These are phyloP conservation scores for Penicillium expansum DNA, from an alignment of 2,329 filamentous ascomycete species.

Conservation along the genomic window DNA sequence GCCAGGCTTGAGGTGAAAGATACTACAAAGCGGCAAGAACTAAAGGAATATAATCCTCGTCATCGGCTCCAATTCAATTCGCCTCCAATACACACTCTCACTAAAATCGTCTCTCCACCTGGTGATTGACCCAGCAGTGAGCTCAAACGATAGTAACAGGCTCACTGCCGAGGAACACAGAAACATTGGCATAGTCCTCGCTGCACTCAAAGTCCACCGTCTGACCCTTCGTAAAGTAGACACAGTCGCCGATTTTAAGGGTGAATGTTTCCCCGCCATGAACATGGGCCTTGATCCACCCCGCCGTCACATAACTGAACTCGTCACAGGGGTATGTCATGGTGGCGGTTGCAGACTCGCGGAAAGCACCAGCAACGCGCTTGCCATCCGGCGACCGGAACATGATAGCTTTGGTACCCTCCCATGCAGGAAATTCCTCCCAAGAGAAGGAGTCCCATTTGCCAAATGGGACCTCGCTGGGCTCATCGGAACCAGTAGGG, in stretches of 20 bases:
- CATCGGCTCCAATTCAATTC: neutral
- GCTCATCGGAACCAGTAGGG: neutral
- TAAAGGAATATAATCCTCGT: neutral
- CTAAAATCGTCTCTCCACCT: neutral
- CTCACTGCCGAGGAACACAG: neutral
- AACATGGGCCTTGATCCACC: neutral
- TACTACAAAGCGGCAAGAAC: neutral
- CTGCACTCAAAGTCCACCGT: neutral
- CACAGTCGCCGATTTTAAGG: neutral
- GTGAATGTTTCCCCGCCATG: neutral
- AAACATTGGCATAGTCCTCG: neutral
- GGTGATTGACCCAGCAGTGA: neutral
- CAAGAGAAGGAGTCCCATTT: neutral
- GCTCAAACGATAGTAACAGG: neutral
- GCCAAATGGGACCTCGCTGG: neutral
- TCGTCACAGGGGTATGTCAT: neutral
- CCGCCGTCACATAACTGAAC: neutral
- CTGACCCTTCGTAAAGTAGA: neutral
- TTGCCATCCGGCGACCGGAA: neutral
- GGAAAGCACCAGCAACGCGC: neutral
- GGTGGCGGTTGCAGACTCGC: neutral
- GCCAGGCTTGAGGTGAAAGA: too few relatives aligned
- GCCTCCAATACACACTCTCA: neutral
- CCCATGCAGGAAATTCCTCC: neutral
- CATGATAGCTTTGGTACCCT: neutral